Base-by-base conservation (phyloP, 2,329 filamentous ascomycete species). In the Fusarium temperatum region DNA sequence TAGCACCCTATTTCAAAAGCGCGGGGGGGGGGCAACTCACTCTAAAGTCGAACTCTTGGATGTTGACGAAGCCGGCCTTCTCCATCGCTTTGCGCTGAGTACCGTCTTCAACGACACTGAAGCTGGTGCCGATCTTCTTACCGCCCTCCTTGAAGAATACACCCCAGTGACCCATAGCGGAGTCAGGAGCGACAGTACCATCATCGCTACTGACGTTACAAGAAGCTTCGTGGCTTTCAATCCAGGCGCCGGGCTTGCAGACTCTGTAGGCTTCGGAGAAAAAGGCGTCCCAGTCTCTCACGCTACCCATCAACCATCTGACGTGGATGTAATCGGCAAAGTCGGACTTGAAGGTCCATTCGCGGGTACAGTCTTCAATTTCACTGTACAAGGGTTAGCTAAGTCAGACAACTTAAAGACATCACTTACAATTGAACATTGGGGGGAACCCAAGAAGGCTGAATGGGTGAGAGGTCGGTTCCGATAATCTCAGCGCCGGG, bases 261-360 rank as follows among this genome's bases (percentile, higher is more conserved):
- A 89, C 85, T 61, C 84, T 83, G 74, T 83, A 89, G 6, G 87
- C 81, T 65, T 88, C 86, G n/a, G 81, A 79, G 68, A 90, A 85
- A 24, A 91, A 80, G 6, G 84, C 82, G 41, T 85, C 82, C 81
- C 89, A 91, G 72, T 90, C 88, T 13, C 82, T 79, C 50, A 92
- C 86, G 62, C 86, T 86, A 35, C 90, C 90, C 10, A 87, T 81
- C 60, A 92, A 80, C 76, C 88, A 84, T 54, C 88, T 85, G 6
- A 87, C 87, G 77, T 92, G 91, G 65, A 92, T 87, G 68, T 87
- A 89, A 79, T 92, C 89, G 70, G 90, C 88, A 51, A 83, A 80
- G 53, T 64, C 35, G 2, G 63, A 66, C 17, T 44, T 65, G 22
- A 78, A 82, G 5, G 78, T 81, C 81, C 79, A 82, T 13, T 78